Evolutionary conservation across 306 rosid species (phyloP).

Genomic region (Prunus salicina): DNA sequence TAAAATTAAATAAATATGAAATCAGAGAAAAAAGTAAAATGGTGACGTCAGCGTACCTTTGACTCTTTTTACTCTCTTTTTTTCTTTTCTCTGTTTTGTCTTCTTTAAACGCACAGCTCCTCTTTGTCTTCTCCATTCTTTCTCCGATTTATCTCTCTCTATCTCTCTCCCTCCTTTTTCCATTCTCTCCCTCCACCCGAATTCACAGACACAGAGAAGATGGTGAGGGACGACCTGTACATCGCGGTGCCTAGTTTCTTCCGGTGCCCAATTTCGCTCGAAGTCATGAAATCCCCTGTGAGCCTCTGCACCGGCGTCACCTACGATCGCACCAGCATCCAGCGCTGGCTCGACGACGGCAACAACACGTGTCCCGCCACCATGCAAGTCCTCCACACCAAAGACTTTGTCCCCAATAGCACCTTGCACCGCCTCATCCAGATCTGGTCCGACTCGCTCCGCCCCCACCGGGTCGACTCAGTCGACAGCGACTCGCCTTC

Average conservation of each 20-base stretch:
- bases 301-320: constrained; percentile 93
- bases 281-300: constrained; percentile 92
- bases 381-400: constrained; percentile 80
- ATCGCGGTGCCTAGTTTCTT: constrained; percentile 73
- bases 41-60: constrained; percentile 79
- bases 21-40: constrained; percentile 22
- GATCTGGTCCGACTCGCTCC: constrained; percentile 84
- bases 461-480: constrained; percentile 35
- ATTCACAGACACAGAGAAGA: constrained; percentile 10
- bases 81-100: constrained; percentile 30
- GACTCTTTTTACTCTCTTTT: constrained; percentile 35
- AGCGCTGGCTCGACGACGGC: constrained; percentile 94
- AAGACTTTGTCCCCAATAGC: constrained; percentile 76
- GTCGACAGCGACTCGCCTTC: constrained; percentile 26
- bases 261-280: constrained; percentile 83
- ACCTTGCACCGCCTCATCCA: constrained; percentile 81
- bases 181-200: constrained; percentile 8
- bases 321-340: constrained; percentile 92
- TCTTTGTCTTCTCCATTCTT: constrained; percentile 24
- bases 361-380: constrained; percentile 98
- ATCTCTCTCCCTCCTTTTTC: not conserved
- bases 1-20: not conserved
- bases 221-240: constrained; percentile 75
- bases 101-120: constrained; percentile 57
- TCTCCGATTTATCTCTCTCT: constrained; percentile 11